Base-by-base conservation (phyloP, 768 basidiomycete genomes). In the Tricholoma flavovirens region DNA sequence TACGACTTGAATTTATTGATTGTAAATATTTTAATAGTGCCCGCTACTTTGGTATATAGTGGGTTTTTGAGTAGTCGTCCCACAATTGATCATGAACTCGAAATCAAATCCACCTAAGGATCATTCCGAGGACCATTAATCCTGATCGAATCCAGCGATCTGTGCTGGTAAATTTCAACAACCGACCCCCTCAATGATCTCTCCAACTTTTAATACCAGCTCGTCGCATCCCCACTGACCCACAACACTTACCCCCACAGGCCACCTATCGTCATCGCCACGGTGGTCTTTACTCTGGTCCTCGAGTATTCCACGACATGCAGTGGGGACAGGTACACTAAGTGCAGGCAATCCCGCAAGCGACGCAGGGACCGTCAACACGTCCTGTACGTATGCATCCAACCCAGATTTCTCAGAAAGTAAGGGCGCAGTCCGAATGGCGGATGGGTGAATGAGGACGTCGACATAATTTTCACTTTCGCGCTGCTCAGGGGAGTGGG, bases 291-390 rank as follows among this genome's bases (percentile, higher is more conserved):
- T 17, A 17, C 24, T 30, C 15, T 22, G 22, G 7, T 29, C 24
- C n/a, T 6, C 24, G 3, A 3, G 3, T 8, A n/a, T 5, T 7
- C 24, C 29, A n/a, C 8, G 69, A 68, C 24, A 48, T n/a, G 50
- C 21, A 6, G 26, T 33, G 7, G 49, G 62, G 21, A 66, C 67
- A 0, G 93, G 93, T 0, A 98, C 78, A 53, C 77, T 87, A 42
- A 98, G 63, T 0, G 88, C 90, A 0, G 95, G 93, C 14, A 98
- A 64, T 0, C 96, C 94, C 0, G 91, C 94, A 33, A 99, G 73
- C 0, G 90, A 93, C 4, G 93, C 94, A 0, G 94, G 93, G 0
- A 95, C 91, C 0, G 93, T 96, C 58, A 98, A 73, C 5, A 96
- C 82, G 59, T 98, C 95, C 64, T 98, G 95, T 8, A 90, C 80